Evolutionary conservation across 495 filamentous ascomycete genomes (phyloP).

Genomic region (Penicillium ochrochloron): DNA sequence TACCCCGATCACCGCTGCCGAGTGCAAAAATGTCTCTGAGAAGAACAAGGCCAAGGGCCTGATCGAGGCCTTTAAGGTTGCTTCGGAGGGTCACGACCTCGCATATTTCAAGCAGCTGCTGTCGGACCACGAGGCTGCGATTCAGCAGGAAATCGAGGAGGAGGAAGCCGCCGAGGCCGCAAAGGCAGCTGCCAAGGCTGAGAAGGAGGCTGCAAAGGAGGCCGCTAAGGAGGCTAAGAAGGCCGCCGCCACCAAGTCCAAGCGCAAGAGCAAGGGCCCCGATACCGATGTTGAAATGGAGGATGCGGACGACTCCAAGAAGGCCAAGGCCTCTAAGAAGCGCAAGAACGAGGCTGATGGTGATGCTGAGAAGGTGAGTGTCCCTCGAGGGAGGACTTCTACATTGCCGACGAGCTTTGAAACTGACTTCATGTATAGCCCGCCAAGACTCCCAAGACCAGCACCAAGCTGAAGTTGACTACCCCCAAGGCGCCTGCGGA

Average conservation of each 20-base stretch:
- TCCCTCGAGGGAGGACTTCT: background rate
- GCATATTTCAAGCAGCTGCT: conserved; percentile 78
- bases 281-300: conserved; percentile 79
- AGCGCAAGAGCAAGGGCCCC: conserved; percentile 62
- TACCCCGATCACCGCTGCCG: conserved; percentile 69
- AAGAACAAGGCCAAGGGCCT: conserved; percentile 77
- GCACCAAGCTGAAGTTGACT: conserved; percentile 57
- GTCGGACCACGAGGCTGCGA: conserved; percentile 58
- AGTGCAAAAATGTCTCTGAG: conserved; percentile 64
- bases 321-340: conserved; percentile 64
- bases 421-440: conserved; percentile 39
- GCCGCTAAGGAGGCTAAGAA: conserved; percentile 59
- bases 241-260: conserved; percentile 59
- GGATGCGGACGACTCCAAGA: conserved; percentile 61
- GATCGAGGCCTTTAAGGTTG: conserved; percentile 72
- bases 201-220: conserved; percentile 45
- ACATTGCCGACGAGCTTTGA: background rate
- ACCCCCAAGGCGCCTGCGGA: conserved; percentile 56
- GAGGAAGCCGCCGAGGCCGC: conserved; percentile 60
- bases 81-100: conserved; percentile 70
- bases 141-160: conserved; percentile 66
- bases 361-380: conserved; percentile 69
- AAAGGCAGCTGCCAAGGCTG: conserved; percentile 63
- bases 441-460: conserved; percentile 64
- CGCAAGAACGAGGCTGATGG: conserved; percentile 70